Evolutionary conservation across 2,329 filamentous ascomycete species (phyloP), one percentile per base, ranked within the genome.

Genomic region (Berkeleyomyces basicola): DNA sequence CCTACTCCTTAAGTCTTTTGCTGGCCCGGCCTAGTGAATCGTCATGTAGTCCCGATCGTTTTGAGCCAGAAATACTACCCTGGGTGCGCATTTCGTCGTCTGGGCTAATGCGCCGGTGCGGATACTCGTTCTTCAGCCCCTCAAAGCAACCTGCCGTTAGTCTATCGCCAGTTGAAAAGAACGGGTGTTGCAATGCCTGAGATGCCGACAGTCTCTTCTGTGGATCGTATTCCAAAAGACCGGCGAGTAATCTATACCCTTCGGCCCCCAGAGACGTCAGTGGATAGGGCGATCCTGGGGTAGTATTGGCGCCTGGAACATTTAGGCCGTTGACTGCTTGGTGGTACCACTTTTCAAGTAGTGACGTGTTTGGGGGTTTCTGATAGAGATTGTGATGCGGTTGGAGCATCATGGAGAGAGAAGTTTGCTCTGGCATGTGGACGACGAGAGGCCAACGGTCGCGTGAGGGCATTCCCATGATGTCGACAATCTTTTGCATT

Each of bases 401-500:
- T 68, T 74, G 65, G 47, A 58, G 58, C 6, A 63, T 33, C 33
- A 62, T 36, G 6, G 43, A 23, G 10, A 96, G 78, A 67, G 93
- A 87, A 44, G 75, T 75, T 70, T 88, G 95, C 74, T 99, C 93
- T 0, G 90, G 90, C 87, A 96, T 95, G 46, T 85, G 82, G 1
- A 83, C 77, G 1, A 99, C 76, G 37, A 92, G 79, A 0, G 91
- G 89, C 93, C 93, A 99, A 36, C 84, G 82, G 59, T 95, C 88
- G 69, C 92, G 92, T 5, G 82, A 89, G 0, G 93, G 93, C 67
- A 96, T 76, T 39, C 93, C 93, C 77, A 99, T 86, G 66, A 99
- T 90, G 70, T 99, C 93, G 44, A 96, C 89, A 68, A 99, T 99
- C 74, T 96, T 96, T 70, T 93, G 90, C 92, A 99, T 97, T 75